Conservation (phyloP, 495 filamentous ascomycete genomes). For the Tuber magnatum region DNA sequence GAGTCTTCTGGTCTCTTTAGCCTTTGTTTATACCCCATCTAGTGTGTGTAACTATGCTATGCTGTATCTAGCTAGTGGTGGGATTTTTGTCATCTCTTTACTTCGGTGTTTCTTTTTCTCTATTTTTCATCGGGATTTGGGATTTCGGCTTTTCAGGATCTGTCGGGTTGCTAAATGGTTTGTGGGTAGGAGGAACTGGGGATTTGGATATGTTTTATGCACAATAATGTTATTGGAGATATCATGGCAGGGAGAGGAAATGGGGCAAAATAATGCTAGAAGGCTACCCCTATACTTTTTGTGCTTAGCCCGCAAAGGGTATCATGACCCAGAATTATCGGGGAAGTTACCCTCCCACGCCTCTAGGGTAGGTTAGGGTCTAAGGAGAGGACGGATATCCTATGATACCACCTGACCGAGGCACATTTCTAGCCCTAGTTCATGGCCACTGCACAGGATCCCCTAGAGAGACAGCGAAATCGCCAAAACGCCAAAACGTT, state of each 20-base stretch:
- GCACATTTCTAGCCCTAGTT: not conserved
- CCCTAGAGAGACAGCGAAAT: not conserved
- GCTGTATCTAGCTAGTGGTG: not conserved
- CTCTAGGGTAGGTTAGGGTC: not conserved
- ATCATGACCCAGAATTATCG: not conserved
- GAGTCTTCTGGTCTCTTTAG: not conserved
- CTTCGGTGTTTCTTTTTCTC: not conserved
- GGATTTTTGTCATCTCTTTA: not conserved
- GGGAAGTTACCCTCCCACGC: not conserved
- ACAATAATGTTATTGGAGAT: not conserved
- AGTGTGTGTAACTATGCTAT: not conserved
- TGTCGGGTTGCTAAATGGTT: not conserved
- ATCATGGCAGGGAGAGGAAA: not conserved
- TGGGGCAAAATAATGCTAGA: not conserved
- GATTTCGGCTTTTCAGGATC: not conserved
- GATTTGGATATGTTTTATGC: not conserved
- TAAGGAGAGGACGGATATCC: not conserved
- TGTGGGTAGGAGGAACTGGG: not conserved
- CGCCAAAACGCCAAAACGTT: not conserved
- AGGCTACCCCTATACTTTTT: not conserved
- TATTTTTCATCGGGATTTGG: not conserved
- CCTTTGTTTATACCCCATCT: not conserved
- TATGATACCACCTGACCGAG: not conserved
- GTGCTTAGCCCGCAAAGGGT: not conserved
- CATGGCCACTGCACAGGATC: not conserved